phyloP scores from a whole-genome alignment of 2,329 filamentous ascomycete species.

The Colletotrichum brevisporum region DNA sequence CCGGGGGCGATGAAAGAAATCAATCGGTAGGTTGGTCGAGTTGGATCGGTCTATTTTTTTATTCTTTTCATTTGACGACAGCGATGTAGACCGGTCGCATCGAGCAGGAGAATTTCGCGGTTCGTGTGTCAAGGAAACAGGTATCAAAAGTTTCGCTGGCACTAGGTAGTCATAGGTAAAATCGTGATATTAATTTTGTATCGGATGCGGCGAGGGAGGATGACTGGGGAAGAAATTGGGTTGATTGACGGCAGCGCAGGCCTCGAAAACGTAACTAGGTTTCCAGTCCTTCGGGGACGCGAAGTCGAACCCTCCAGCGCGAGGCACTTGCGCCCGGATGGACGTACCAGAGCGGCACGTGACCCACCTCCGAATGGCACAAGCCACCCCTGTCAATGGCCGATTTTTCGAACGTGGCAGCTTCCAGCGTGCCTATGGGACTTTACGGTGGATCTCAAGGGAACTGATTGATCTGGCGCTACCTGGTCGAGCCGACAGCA shows the following conservation, averaged over 20 bases:
- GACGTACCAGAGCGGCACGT: constrained; percentile 20
- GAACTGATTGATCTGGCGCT: constrained; percentile 39
- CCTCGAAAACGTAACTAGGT: not conserved
- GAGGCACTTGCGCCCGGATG: not conserved
- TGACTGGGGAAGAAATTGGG: not conserved
- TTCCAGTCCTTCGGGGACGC: constrained; percentile 12
- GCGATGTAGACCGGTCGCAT: constrained; percentile 18
- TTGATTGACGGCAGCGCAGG: constrained; percentile 1
- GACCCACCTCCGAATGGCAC: constrained; percentile 21
- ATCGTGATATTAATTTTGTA: not conserved
- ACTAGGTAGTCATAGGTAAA: not conserved
- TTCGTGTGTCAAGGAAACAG: constrained; percentile 23
- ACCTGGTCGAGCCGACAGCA: constrained; percentile 34
- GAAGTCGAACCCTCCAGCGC: constrained; percentile 24
- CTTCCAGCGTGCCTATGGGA: constrained; percentile 51
- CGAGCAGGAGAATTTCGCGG: not conserved
- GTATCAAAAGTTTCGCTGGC: constrained; percentile 14
- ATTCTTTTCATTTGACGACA: constrained; percentile 3
- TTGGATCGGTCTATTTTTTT: constrained; percentile 19
- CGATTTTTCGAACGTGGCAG: constrained; percentile 68
- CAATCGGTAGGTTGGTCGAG: constrained; percentile 12
- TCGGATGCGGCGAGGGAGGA: not conserved
- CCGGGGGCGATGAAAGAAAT: constrained; percentile 19
- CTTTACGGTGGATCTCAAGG: constrained; percentile 36
- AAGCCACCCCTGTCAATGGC: constrained; percentile 47